Evolutionary conservation across 164 flowering plant species (phyloP), one percentile per base, ranked within the genome.

Genomic region (Nelumbo lutea): DNA sequence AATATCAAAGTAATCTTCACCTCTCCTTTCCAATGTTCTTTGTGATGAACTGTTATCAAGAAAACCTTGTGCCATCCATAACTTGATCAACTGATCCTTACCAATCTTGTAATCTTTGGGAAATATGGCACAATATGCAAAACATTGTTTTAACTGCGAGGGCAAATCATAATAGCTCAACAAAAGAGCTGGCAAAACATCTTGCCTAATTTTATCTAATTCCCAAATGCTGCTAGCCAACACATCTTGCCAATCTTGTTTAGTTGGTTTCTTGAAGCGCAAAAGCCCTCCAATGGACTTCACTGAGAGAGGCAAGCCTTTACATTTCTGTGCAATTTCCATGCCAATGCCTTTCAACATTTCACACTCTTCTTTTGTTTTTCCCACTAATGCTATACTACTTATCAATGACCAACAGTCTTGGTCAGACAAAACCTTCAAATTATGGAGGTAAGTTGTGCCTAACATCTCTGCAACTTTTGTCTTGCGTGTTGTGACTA

Each of bases 51-150:
- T 51, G 9, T 8, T n/a, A 15, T 71, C 44, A 10, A 78, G n/a
- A 48, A 70, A 78, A 6, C 74, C 75, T 65, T 3, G 73, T 3
- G 73, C 78, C 48, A 74, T 69, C 79, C 77, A 74, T 7, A 70
- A n/a, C n/a, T 61, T 71, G 44, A 78, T 70, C 13, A 80, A 27
- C 5, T 61, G 44, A 1, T 70, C 70, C 66, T 68, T 73, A 2
- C 43, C 14, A 40, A 73, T 72, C 0, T 41, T 48, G 48, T 69
- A 15, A 14, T 59, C 75, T 45, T 69, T 71, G 0, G 79, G 79
- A 57, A 72, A 75, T 10, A 80, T 38, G 9, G 79, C 78, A 9
- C 77, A 77, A 39, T 55, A 80, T 13, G 59, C 62, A 62, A 80
- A 75, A 42, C 83, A 80, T 11, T 7, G 67, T 56, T 73, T 80